Conservation (phyloP, 805 yeast species). For the Spathaspora girioi region DNA sequence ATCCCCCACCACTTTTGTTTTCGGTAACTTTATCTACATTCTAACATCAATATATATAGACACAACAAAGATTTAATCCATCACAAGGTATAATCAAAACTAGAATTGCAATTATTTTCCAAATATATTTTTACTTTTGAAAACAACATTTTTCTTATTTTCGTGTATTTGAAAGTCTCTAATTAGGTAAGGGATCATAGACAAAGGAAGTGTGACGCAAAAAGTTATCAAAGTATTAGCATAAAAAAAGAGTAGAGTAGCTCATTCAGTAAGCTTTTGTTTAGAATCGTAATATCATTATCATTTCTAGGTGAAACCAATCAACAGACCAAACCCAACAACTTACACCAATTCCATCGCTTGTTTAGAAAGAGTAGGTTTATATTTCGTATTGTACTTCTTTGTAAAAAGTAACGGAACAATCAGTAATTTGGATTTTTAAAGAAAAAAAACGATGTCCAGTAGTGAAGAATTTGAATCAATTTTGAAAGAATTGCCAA, state of each 20-base stretch:
- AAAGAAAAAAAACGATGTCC: slow-evolving; percentile 25
- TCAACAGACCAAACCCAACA: background rate
- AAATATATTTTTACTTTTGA: background rate
- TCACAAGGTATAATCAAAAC: background rate
- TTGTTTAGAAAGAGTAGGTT: background rate
- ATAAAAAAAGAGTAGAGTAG: background rate
- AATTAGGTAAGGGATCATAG: background rate
- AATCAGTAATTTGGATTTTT: background rate
- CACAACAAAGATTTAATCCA: background rate
- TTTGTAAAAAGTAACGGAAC: background rate
- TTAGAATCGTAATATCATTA: background rate
- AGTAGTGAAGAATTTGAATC: slow-evolving; percentile 45
- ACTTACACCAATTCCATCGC: background rate
- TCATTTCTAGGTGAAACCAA: background rate
- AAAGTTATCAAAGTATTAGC: background rate
- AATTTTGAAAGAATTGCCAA: slow-evolving; percentile 47
- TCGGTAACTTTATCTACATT: background rate
- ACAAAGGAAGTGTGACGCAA: background rate
- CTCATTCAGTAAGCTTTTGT: background rate
- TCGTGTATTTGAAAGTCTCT: background rate
- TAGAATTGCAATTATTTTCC: too few relatives aligned
- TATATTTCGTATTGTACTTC: background rate
- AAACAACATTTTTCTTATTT: background rate
- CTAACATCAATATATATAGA: background rate
- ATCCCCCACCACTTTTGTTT: background rate